Evolutionary conservation across 805 yeast genomes (phyloP).

Genomic region (Yamadazyma ubonensis): DNA sequence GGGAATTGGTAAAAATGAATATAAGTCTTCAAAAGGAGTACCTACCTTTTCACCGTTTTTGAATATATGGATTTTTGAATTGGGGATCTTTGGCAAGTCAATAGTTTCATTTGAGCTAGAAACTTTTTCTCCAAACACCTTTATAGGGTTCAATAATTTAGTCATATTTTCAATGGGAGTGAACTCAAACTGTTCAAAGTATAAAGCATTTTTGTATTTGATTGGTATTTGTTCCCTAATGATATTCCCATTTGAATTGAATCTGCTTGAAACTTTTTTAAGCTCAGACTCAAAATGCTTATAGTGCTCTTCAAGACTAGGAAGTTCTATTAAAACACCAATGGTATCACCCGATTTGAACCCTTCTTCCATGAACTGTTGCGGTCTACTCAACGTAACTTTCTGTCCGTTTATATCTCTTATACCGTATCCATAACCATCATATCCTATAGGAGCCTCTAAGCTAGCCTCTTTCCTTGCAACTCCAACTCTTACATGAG

Average conservation of each 20-base stretch:
- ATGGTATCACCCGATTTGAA: constrained; percentile 76
- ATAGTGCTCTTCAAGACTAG: constrained; percentile 48
- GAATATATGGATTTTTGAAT: constrained; percentile 65
- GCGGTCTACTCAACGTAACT: constrained; percentile 72
- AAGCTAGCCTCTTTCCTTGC: constrained; percentile 82
- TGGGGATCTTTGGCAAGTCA: constrained; percentile 44
- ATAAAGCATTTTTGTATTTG: constrained; percentile 70
- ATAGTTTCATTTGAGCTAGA: constrained; percentile 15
- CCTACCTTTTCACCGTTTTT: constrained; percentile 76
- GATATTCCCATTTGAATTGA: constrained; percentile 41
- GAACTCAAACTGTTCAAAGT: constrained; percentile 84
- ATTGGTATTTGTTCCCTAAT: constrained; percentile 86
- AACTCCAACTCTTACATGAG: constrained; percentile 79
- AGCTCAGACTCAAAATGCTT: constrained; percentile 29
- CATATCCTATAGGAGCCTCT: constrained; percentile 95
- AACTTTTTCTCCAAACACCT: constrained; percentile 68
- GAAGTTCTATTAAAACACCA: constrained; percentile 74
- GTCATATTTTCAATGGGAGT: constrained; percentile 67
- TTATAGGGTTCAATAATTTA: constrained; percentile 69
- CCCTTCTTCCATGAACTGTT: constrained; percentile 48
- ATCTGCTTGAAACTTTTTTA: constrained; percentile 9
- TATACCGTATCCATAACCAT: constrained; percentile 89
- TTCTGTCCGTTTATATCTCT: constrained; percentile 76
- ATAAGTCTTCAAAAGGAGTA: constrained; percentile 61
- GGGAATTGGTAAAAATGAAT: constrained; percentile 73